phyloP scores from a whole-genome alignment of 75 land plant species.

The Ceratopteris richardii region DNA sequence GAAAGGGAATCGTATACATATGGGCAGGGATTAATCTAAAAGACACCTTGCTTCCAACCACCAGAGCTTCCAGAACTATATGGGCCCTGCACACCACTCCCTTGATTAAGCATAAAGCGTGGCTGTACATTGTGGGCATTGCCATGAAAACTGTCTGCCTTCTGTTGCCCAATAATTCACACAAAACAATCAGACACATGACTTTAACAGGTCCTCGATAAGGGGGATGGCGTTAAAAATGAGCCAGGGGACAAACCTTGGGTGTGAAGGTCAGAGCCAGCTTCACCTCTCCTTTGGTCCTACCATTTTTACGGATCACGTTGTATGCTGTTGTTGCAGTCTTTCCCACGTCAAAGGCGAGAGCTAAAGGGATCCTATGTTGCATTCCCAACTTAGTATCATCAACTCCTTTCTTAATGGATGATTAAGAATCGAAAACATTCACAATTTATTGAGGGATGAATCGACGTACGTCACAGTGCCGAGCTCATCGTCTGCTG shows the following conservation, averaged over 20 bases:
- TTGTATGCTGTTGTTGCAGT: slow-evolving; percentile 33
- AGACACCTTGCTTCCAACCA: slow-evolving; percentile 2
- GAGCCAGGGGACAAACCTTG: slow-evolving; percentile 23
- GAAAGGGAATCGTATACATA: too few species aligned
- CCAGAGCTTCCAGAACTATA: not conserved
- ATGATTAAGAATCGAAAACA: too few species aligned
- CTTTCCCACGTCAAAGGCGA: slow-evolving; percentile 27
- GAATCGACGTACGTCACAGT: slow-evolving; percentile 24
- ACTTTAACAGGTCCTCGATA: not conserved
- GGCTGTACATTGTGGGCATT: not conserved
- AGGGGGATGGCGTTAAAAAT: not conserved
- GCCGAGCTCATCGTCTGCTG: slow-evolving; percentile 62
- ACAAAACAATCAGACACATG: not conserved
- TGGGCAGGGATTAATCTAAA: too few species aligned
- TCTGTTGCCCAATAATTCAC: not conserved
- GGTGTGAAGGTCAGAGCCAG: slow-evolving; percentile 41
- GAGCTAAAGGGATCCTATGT: slow-evolving; percentile 39
- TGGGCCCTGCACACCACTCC: not conserved
- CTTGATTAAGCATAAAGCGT: not conserved
- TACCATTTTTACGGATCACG: slow-evolving; percentile 36
- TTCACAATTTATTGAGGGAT: too few species aligned
- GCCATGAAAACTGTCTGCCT: not conserved
- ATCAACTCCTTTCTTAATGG: too few species aligned
- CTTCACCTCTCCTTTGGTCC: slow-evolving; percentile 45
- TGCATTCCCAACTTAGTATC: too few species aligned